Percentiles rank a stretch among this genome's conserved stretches.
phyloP scores from a whole-genome alignment of 2,329 filamentous ascomycete genomes.

The Colletotrichum lupini region DNA sequence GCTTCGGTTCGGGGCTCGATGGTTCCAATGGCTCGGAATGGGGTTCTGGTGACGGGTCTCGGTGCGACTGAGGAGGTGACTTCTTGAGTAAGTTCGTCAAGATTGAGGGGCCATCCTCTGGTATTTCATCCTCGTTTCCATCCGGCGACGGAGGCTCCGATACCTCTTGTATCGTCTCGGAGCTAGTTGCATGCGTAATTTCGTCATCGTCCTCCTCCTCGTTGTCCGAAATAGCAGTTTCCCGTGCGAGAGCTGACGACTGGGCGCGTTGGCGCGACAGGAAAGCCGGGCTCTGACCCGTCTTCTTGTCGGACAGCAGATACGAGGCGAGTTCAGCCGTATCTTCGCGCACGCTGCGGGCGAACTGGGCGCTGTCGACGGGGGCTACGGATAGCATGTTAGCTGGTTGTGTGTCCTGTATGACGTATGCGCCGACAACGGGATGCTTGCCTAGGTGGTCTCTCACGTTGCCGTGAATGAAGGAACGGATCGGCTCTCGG shows the following conservation, averaged over 20 bases:
- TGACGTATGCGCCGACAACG: background rate
- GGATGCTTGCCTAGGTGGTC: constrained; percentile 64
- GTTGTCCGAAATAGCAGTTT: constrained; percentile 41
- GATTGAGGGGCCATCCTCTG: constrained; percentile 53
- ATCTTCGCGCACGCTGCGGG: constrained; percentile 83
- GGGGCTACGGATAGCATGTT: constrained; percentile 47
- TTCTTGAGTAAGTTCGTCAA: constrained; percentile 62
- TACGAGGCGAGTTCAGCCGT: constrained; percentile 89
- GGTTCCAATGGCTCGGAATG: constrained; percentile 36
- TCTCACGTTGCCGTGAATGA: constrained; percentile 74
- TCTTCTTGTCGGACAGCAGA: constrained; percentile 74
- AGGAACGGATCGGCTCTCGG: constrained; percentile 77
- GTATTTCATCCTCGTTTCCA: constrained; percentile 41
- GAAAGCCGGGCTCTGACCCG: constrained; percentile 57
- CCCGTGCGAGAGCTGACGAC: constrained; percentile 43
- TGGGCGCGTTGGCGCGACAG: constrained; percentile 52
- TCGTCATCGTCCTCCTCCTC: constrained; percentile 39
- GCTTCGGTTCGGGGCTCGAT: constrained; percentile 19
- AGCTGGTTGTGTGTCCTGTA: background rate
- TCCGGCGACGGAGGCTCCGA: constrained; percentile 66
- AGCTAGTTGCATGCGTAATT: constrained; percentile 41
- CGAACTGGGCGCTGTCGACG: constrained; percentile 78
- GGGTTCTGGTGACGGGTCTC: constrained; percentile 40
- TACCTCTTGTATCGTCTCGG: constrained; percentile 69
- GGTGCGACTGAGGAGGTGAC: constrained; percentile 56